phyloP scores from a whole-genome alignment of 2,329 filamentous ascomycete genomes.

The Neofusicoccum laricinum region DNA sequence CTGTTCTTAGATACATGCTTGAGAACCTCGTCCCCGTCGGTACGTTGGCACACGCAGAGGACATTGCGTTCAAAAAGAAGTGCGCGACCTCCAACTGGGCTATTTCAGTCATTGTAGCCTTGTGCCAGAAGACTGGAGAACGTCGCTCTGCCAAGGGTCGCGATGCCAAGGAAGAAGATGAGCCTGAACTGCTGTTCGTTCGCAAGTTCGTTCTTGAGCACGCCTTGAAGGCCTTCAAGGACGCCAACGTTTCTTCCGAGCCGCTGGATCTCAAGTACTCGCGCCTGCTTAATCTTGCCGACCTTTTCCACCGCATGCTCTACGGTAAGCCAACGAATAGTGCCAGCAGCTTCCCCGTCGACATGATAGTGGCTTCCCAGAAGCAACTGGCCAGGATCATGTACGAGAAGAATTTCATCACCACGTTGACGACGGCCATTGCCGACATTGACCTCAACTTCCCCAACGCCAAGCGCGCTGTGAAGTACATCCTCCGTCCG shows the following conservation, averaged over 20 bases:
- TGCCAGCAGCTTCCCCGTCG: slow-evolving; percentile 13
- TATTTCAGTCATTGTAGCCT: slow-evolving; percentile 77
- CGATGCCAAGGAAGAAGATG: slow-evolving; percentile 67
- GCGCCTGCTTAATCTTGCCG: slow-evolving; percentile 79
- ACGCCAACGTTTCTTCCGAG: slow-evolving; percentile 76
- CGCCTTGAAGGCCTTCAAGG: slow-evolving; percentile 85
- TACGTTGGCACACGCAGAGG: slow-evolving; percentile 69
- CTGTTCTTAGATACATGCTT: slow-evolving; percentile 89
- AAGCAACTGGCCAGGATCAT: slow-evolving; percentile 88
- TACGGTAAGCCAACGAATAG: slow-evolving; percentile 34
- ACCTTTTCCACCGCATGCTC: slow-evolving; percentile 84
- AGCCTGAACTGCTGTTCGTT: slow-evolving; percentile 83
- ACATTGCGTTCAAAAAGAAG: slow-evolving; percentile 77
- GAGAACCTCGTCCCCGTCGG: slow-evolving; percentile 70
- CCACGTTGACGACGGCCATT: slow-evolving; percentile 84
- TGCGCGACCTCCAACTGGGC: slow-evolving; percentile 81
- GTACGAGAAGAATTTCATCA: slow-evolving; percentile 97
- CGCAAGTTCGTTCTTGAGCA: slow-evolving; percentile 94
- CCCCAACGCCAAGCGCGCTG: slow-evolving; percentile 84
- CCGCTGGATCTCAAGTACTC: slow-evolving; percentile 82
- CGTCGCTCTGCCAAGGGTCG: slow-evolving; percentile 57
- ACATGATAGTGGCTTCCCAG: slow-evolving; percentile 55
- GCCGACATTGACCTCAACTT: slow-evolving; percentile 95
- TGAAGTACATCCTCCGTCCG: slow-evolving; percentile 93
- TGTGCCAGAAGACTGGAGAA: slow-evolving; percentile 86